Evolutionary conservation across 768 basidiomycete genomes (phyloP), one percentile per base, ranked within the genome.

Genomic region (Russula dissimulans): DNA sequence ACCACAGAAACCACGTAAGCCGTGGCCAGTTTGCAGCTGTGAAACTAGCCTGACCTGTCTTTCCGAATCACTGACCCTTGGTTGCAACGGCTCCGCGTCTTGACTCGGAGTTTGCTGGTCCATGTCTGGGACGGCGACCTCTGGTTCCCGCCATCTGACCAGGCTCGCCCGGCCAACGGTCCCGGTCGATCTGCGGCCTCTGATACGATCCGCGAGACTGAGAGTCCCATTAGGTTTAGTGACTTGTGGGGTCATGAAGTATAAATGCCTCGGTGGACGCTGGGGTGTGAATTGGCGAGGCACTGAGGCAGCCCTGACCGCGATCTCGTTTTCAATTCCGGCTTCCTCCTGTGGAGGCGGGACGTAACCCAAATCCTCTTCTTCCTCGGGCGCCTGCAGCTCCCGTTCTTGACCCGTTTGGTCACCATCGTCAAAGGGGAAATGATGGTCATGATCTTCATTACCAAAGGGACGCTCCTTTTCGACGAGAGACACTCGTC

Each of bases 161-260:
- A 81, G 66, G 10, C 78, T 68, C 8, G 83, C 74, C 12, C 81
- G 73, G 39, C 76, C 75, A 15, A 56, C 56, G 7, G 56, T 48
- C n/a, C 64, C 61, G 12, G 54, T 57, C n/a, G 63, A 64, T 29
- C 46, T 43, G 42, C 64, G 62, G 0, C 60, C 64, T n/a, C 58
- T 54, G 39, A 66, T 59, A 15, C 61, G 66, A 43, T 62, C 64
- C 17, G 65, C 62, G 22, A 66, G 57, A 17, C 58, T 54, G 29
- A 39, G 26, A 15, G 29, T 39, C 0, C 32, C 51, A 29, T 59
- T 56, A 8, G 51, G 29, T 32, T 53, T 53, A 71, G 60, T 74
- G 55, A 57, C 58, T 69, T 84, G 84, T 0, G 85, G 85, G 1
- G 82, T 85, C 81, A 83, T 81, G 71, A 85, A 86, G 11, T 60